A percentile compares a stretch with the other conserved stretches of the same genome.
phyloP scores from a whole-genome alignment of 768 basidiomycete genomes.

The Agrocybe pediades region DNA sequence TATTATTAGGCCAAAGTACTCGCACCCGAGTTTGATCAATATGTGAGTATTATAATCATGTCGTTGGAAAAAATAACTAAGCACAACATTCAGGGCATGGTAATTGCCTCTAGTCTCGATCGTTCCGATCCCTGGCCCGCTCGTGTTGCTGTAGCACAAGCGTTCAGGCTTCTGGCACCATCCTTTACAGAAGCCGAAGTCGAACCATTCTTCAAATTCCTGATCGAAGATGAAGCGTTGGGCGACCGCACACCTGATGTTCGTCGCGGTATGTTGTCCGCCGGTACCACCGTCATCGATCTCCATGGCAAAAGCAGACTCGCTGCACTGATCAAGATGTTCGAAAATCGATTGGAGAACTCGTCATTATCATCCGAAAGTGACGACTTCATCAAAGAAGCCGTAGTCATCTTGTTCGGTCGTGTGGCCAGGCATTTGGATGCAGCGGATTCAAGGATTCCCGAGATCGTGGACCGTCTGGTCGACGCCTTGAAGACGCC shows the following conservation, averaged over 20 bases:
- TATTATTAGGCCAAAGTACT: slow-evolving; percentile 72
- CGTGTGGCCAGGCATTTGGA: slow-evolving; percentile 89
- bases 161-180: slow-evolving; percentile 70
- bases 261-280: slow-evolving; percentile 83
- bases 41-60: slow-evolving; percentile 48
- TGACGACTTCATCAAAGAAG: slow-evolving; percentile 90
- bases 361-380: slow-evolving; percentile 64
- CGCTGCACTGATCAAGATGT: slow-evolving; percentile 73
- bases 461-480: slow-evolving; percentile 79
- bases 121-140: slow-evolving; percentile 87
- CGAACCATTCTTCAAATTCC: slow-evolving; percentile 77
- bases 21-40: slow-evolving; percentile 92
- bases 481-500: slow-evolving; percentile 92
- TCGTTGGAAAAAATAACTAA: neutral
- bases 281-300: slow-evolving; percentile 83
- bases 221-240: slow-evolving; percentile 83
- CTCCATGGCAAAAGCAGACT: slow-evolving; percentile 74
- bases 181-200: slow-evolving; percentile 64
- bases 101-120: slow-evolving; percentile 85
- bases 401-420: slow-evolving; percentile 92
- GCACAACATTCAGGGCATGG: slow-evolving; percentile 72
- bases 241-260: slow-evolving; percentile 85
- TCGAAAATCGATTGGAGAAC: slow-evolving; percentile 73
- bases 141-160: slow-evolving; percentile 69
- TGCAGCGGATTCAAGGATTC: slow-evolving; percentile 73